Conservation (phyloP, 1,139 yeast species). For the Casaregolazyma suthepensis region DNA sequence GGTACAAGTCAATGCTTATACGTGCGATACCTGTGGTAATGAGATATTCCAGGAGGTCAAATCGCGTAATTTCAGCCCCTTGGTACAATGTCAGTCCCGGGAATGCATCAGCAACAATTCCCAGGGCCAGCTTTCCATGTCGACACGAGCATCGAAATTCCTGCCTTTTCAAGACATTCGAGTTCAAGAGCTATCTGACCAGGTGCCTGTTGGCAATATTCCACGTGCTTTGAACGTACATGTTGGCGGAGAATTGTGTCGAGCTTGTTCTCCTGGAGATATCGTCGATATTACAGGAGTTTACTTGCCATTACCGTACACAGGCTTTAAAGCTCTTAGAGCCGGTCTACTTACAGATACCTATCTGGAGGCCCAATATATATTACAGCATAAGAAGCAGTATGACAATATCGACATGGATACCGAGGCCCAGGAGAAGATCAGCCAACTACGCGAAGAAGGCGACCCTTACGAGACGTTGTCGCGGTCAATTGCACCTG, state of each 20-base stretch:
- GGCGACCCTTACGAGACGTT: constrained; percentile 76
- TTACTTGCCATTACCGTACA: constrained; percentile 88
- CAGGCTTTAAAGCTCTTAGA: constrained; percentile 85
- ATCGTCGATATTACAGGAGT: constrained; percentile 89
- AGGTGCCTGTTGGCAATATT: constrained; percentile 97
- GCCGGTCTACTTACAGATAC: constrained; percentile 96
- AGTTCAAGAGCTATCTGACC: constrained; percentile 90
- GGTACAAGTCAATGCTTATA: constrained; percentile 85
- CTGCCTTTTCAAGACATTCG: constrained; percentile 92
- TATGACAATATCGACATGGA: constrained; percentile 64
- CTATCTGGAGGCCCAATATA: constrained; percentile 79
- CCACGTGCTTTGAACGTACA: constrained; percentile 84
- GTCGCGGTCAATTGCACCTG: constrained; percentile 93
- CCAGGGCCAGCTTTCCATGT: constrained; percentile 85
- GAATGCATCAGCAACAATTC: constrained; percentile 74
- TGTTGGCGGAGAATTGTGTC: constrained; percentile 82
- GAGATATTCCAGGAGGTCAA: constrained; percentile 95
- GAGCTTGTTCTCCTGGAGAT: constrained; percentile 91
- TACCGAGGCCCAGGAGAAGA: constrained; percentile 48
- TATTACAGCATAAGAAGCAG: constrained; percentile 83
- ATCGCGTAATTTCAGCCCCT: constrained; percentile 76
- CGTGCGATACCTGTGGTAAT: constrained; percentile 96
- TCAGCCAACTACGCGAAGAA: constrained; percentile 46
- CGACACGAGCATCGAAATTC: constrained; percentile 94
- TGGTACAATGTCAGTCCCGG: constrained; percentile 76